phyloP scores from a whole-genome alignment of 1,284 basidiomycete species.

The Trichosporon sp. region DNA sequence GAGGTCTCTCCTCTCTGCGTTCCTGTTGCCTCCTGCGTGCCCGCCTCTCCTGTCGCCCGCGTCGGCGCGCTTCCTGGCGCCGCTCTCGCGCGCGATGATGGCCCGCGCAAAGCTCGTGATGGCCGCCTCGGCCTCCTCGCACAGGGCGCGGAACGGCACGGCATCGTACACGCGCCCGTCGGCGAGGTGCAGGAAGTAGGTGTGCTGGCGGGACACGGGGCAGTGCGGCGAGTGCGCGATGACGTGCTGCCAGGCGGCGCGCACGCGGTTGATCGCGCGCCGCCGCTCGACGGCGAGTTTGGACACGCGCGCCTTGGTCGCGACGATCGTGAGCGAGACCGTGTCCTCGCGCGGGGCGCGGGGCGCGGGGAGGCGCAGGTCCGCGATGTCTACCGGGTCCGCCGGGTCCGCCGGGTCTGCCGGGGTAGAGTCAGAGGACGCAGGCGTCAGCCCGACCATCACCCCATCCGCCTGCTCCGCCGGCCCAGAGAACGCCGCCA shows the following conservation, averaged over 20 bases:
- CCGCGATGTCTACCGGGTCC: background rate
- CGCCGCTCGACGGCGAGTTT: constrained; percentile 27
- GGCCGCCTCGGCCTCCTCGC: background rate
- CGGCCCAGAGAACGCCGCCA: no score
- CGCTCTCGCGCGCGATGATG: background rate
- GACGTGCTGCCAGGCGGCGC: constrained; percentile 18
- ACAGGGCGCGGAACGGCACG: background rate
- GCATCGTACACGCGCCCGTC: background rate
- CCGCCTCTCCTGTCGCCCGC: background rate
- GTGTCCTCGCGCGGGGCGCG: background rate
- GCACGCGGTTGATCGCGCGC: constrained; percentile 15
- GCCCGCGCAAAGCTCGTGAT: background rate
- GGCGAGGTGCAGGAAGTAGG: background rate
- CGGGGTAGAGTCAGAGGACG: background rate
- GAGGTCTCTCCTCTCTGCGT: background rate
- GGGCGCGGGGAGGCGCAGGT: background rate
- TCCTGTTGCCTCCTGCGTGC: background rate
- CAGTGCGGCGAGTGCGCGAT: background rate
- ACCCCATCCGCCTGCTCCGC: no score
- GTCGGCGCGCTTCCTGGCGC: background rate
- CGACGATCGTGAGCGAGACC: background rate
- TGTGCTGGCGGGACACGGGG: background rate
- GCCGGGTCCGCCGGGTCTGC: background rate
- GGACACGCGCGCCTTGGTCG: constrained; percentile 13
- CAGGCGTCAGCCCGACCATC: background rate